These are phyloP conservation scores for Candida sphagnicola DNA, from an alignment of 805 yeast species.

Conservation along the genomic window DNA sequence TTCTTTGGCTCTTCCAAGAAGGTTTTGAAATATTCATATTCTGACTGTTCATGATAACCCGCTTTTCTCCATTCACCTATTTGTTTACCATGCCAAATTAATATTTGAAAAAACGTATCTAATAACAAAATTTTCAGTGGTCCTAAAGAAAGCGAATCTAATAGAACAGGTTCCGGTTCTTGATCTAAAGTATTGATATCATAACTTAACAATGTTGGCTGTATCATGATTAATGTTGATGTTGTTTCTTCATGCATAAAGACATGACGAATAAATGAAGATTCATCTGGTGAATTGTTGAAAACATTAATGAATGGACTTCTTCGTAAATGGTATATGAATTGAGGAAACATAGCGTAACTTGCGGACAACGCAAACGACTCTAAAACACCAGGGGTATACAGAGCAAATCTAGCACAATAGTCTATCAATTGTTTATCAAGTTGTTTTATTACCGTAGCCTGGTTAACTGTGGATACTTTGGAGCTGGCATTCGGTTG, in stretches of 20 bases:
- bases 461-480: conserved; percentile 10
- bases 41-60: conserved; percentile 59
- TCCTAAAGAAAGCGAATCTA: conserved; percentile 60
- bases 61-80: conserved; percentile 66
- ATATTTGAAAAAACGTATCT: conserved; percentile 67
- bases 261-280: conserved; percentile 59
- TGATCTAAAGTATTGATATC: conserved; percentile 38
- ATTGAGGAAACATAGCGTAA: conserved; percentile 60
- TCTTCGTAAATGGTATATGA: conserved; percentile 62
- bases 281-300: conserved; percentile 71
- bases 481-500: conserved; percentile 14
- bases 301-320: conserved; percentile 64
- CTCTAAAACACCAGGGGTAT: conserved; percentile 41
- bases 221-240: conserved; percentile 63
- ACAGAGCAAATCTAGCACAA: conserved; percentile 37
- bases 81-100: conserved; percentile 63
- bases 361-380: conserved; percentile 48
- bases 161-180: conserved; percentile 60
- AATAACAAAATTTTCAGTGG: conserved; percentile 54
- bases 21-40: conserved; percentile 54
- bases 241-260: conserved; percentile 58
- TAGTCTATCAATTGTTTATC: conserved; percentile 29
- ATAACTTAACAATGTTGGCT: conserved; percentile 61
- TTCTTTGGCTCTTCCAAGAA: conserved; percentile 58
- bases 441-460: conserved; percentile 40